These are phyloP conservation scores for Epichloe elymi DNA, from an alignment of 2,329 filamentous ascomycete species.

Conservation along the genomic window DNA sequence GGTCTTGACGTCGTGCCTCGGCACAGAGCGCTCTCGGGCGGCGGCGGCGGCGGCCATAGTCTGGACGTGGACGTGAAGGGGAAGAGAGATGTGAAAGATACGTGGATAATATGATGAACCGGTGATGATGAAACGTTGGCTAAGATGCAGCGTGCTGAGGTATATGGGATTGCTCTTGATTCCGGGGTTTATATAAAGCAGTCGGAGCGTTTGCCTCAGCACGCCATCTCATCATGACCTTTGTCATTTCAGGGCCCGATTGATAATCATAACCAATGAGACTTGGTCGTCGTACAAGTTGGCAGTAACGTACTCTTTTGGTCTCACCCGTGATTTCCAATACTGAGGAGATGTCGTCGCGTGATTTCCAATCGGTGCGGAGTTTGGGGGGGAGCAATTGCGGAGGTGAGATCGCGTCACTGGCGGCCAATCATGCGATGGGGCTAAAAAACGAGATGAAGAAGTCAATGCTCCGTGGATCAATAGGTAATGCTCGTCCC, in stretches of 20 bases:
- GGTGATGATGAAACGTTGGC: too few species aligned
- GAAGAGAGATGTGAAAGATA: too few species aligned
- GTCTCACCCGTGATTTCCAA: background rate
- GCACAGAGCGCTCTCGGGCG: background rate
- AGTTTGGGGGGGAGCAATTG: background rate
- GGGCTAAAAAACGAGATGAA: background rate
- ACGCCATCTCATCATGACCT: background rate
- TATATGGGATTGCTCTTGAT: too few species aligned
- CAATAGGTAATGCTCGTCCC: too few species aligned
- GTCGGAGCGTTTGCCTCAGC: background rate
- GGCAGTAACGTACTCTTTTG: background rate
- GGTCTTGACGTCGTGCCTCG: slow-evolving; percentile 19
- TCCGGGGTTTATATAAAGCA: background rate
- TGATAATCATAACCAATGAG: background rate
- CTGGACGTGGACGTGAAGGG: background rate
- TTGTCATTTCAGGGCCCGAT: background rate
- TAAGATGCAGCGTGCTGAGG: background rate
- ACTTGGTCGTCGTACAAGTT: background rate
- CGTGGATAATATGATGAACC: too few species aligned
- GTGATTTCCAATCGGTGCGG: slow-evolving; percentile 1
- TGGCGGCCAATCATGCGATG: slow-evolving; percentile 3
- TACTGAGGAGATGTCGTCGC: background rate
- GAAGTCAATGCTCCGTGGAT: too few species aligned
- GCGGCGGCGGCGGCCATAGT: slow-evolving; percentile 13
- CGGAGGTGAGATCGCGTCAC: slow-evolving; percentile 13